Evolutionary conservation across 164 flowering plant genomes (phyloP).

Genomic region (Nymphaea colorata): DNA sequence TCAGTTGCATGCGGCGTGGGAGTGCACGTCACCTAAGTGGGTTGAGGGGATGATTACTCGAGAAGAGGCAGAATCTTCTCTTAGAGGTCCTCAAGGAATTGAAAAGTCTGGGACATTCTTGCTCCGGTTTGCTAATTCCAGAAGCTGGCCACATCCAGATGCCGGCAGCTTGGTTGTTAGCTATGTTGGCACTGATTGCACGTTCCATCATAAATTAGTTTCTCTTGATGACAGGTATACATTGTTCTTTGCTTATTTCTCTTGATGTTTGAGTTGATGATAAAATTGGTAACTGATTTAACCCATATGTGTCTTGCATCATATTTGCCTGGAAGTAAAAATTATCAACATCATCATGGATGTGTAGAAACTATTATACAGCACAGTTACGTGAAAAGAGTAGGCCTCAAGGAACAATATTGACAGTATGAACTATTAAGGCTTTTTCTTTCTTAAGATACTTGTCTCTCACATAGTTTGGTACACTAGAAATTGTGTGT

Average conservation of each 20-base stretch:
- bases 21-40: slow-evolving; percentile 58
- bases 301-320: background rate
- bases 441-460: too few species aligned
- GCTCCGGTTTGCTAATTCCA: slow-evolving; percentile 85
- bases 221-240: slow-evolving; percentile 44
- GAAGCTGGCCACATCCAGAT: slow-evolving; percentile 99
- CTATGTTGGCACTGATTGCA: slow-evolving; percentile 58
- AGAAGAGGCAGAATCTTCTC: slow-evolving; percentile 85
- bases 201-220: slow-evolving; percentile 56
- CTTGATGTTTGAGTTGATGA: background rate
- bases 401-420: too few species aligned
- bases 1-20: slow-evolving; percentile 48
- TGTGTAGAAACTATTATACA: background rate
- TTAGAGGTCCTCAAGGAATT: slow-evolving; percentile 42
- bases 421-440: too few species aligned
- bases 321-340: background rate
- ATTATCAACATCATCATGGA: background rate
- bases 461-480: too few species aligned
- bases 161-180: slow-evolving; percentile 87
- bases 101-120: slow-evolving; percentile 81
- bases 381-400: too few species aligned
- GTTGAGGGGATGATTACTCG: slow-evolving; percentile 87
- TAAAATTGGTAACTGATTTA: background rate
- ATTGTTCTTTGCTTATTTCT: background rate
- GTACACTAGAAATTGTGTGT: too few species aligned